Base-by-base conservation (phyloP, 2,329 filamentous ascomycete genomes). In the Sarocladium kiliense region DNA sequence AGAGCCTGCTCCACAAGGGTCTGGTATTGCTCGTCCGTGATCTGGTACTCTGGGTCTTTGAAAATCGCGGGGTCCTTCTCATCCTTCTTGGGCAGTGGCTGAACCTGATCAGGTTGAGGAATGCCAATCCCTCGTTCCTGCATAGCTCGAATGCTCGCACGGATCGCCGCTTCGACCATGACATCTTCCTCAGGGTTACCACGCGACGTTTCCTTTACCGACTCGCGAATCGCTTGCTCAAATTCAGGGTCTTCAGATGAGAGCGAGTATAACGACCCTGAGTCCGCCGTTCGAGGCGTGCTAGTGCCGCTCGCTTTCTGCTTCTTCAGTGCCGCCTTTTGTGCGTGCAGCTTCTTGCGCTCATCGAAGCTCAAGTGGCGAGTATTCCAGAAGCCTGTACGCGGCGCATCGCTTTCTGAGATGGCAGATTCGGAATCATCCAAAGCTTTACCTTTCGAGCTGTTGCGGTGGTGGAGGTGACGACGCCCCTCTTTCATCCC, bases 151-250 rank as follows among this genome's bases (percentile, higher is more conserved):
- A 94, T 76, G 59, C 87, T 90, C 4, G 87, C 84, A 14, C 88
- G 78, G 53, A 95, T 87, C 1, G 89, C 89, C 19, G 82, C 77
- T 65, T 91, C 89, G 49, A 95, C 78, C 57, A 81, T 75, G 21
- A 77, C 78, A 63, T 94, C 90, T 66, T 94, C 87, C 19, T 82
- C 77, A 0, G 77, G 65, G 59, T 93, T 78, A 11, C 89, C 89
- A 1, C 74, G 77, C 0, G 88, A 91, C 0, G 88, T 91, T 64
- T 87, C 80, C 7, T 75, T 73, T 1, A 94, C 86, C 1, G 87
- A 88, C 11, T 76, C 76, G 54, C 78, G 79, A 56, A 94, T 93
- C 1, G 89, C 89, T 41, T 79, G 75, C 65, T 93, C 88, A 41
- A 91, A 79, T 56, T 88, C 86, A 2, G 77, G 76, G 32, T 82